Conservation (phyloP, 352 stramenopile species). For the Sclerospora graminicola region DNA sequence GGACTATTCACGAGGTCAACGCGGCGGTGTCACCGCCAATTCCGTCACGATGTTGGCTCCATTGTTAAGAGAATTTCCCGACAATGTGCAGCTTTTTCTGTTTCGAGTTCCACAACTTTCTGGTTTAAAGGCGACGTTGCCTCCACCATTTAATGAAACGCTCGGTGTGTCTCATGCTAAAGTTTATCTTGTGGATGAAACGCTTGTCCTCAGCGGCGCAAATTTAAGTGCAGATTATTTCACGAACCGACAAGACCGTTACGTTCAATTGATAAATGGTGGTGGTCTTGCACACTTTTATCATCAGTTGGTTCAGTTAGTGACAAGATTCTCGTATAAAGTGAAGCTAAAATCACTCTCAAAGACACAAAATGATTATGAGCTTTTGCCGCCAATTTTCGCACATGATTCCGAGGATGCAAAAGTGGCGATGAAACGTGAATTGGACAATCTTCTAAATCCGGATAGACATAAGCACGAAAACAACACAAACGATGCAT, state of each 20-base stretch:
- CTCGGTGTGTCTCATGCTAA: slow-evolving; percentile 77
- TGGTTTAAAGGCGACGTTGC: slow-evolving; percentile 41
- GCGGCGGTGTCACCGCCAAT: slow-evolving; percentile 25
- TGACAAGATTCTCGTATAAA: slow-evolving; percentile 34
- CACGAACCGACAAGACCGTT: slow-evolving; percentile 71
- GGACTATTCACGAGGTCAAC: slow-evolving; percentile 63
- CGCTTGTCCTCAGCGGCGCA: slow-evolving; percentile 65
- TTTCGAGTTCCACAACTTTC: slow-evolving; percentile 70
- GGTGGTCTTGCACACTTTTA: slow-evolving; percentile 50
- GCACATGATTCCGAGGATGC: slow-evolving; percentile 28
- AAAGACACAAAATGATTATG: slow-evolving; percentile 10
- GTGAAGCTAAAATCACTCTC: slow-evolving; percentile 19
- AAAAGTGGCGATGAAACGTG: slow-evolving; percentile 26
- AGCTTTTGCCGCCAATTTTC: slow-evolving; percentile 11
- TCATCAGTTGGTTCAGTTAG: slow-evolving; percentile 51
- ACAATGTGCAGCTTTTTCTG: slow-evolving; percentile 43
- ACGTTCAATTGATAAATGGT: slow-evolving; percentile 52
- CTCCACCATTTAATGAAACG: slow-evolving; percentile 76
- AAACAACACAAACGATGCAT: slow-evolving; percentile 1
- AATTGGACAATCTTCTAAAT: slow-evolving; percentile 35
- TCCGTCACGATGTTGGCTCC: slow-evolving; percentile 53
- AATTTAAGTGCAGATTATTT: slow-evolving; percentile 84
- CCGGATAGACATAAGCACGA: slow-evolving; percentile 12
- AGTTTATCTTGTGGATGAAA: slow-evolving; percentile 77
- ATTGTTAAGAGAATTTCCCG: slow-evolving; percentile 35